Percentiles rank a stretch among this genome's conserved stretches.
Evolutionary conservation across 2,329 filamentous ascomycete species (phyloP).

Genomic region (Coniochaeta sp.): DNA sequence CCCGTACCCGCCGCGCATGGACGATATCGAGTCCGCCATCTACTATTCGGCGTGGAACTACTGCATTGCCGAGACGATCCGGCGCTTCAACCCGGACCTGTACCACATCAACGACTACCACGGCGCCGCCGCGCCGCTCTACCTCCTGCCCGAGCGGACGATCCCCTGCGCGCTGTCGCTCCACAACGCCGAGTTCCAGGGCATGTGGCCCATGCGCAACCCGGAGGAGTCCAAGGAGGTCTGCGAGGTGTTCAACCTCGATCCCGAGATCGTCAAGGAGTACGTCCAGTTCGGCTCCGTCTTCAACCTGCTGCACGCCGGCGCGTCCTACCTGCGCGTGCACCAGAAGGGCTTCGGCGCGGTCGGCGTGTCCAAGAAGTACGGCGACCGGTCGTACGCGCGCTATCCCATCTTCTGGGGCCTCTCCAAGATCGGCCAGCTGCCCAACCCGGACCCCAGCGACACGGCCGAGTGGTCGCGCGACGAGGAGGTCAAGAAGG

Average conservation of each 20-base stretch:
- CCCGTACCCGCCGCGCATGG: conserved; percentile 62
- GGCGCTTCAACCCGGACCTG: conserved; percentile 42
- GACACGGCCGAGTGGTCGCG: conserved; percentile 54
- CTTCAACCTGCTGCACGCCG: conserved; percentile 63
- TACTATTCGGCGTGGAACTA: conserved; percentile 67
- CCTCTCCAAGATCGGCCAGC: conserved; percentile 51
- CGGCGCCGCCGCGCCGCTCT: conserved; percentile 45
- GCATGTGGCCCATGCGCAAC: conserved; percentile 60
- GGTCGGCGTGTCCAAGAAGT: conserved; percentile 62
- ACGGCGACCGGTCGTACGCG: conserved; percentile 58
- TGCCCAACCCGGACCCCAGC: conserved; percentile 60
- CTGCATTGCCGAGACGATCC: conserved; percentile 57
- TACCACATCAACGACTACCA: conserved; percentile 33
- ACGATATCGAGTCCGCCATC: conserved; percentile 60
- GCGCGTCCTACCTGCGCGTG: conserved; percentile 56
- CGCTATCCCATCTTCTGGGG: conserved; percentile 66
- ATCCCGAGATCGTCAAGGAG: conserved; percentile 44
- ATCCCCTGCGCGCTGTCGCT: conserved; percentile 57
- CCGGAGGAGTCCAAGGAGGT: conserved; percentile 55
- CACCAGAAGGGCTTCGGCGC: conserved; percentile 63
- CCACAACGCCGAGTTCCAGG: conserved; percentile 64
- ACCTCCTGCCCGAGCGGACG: conserved; percentile 51
- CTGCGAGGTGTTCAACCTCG: conserved; percentile 57
- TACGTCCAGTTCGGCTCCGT: conserved; percentile 64
- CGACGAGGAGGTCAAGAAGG: conserved; percentile 39